Evolutionary conservation across 441 rosid species (phyloP).

Genomic region (Bruguiera hainesii): DNA sequence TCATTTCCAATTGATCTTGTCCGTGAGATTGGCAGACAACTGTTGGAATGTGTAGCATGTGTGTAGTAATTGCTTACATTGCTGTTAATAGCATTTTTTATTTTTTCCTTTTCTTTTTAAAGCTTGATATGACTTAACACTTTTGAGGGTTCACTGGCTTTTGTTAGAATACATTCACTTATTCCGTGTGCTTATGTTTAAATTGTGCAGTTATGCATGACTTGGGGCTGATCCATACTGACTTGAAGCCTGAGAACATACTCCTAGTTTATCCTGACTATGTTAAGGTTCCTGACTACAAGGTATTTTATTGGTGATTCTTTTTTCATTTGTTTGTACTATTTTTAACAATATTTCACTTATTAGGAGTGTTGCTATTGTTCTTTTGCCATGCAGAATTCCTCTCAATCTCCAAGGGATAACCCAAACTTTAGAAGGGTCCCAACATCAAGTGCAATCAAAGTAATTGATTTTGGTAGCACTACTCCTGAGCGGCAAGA

Average conservation of each 20-base stretch:
- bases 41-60: slow-evolving; percentile 98
- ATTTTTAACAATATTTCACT: background rate
- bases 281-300: slow-evolving; percentile 69
- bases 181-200: background rate
- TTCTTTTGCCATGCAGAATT: slow-evolving; percentile 26
- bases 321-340: background rate
- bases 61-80: slow-evolving; percentile 54
- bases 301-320: slow-evolving; percentile 31
- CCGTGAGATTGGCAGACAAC: slow-evolving; percentile 98
- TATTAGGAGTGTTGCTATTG: background rate
- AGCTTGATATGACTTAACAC: too few relatives aligned
- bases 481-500: slow-evolving; percentile 72
- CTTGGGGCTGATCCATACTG: slow-evolving; percentile 71
- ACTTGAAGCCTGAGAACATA: slow-evolving; percentile 79
- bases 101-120: slow-evolving; percentile 1
- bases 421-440: slow-evolving; percentile 51
- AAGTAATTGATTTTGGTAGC: slow-evolving; percentile 88
- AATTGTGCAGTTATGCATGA: slow-evolving; percentile 81
- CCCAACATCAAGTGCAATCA: slow-evolving; percentile 76
- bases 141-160: too few relatives aligned
- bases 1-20: slow-evolving; percentile 94
- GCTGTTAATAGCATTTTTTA: slow-evolving; percentile 33
- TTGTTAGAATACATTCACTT: background rate
- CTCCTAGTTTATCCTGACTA: slow-evolving; percentile 68
- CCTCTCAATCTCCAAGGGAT: slow-evolving; percentile 46